These are phyloP conservation scores for Cardamine chenopodiifolia DNA, from an alignment of 345 rosid genomes.

Conservation along the genomic window DNA sequence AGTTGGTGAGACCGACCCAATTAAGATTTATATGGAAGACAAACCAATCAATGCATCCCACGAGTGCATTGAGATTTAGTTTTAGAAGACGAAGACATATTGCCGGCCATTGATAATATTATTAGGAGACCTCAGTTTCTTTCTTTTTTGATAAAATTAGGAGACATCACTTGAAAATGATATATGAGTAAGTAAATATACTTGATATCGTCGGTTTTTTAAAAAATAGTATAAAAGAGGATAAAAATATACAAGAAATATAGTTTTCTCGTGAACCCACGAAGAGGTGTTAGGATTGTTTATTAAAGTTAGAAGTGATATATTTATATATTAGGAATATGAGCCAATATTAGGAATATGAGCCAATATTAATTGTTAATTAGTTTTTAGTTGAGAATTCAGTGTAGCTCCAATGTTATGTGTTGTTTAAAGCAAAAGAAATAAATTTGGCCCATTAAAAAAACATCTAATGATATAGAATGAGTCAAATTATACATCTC, in stretches of 20 bases:
- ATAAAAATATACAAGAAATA: neutral
- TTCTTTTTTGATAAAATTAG: too few species aligned
- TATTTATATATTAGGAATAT: too few species aligned
- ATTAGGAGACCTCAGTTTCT: neutral
- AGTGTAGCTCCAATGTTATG: too few species aligned
- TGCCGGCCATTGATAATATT: slow-evolving; percentile 26
- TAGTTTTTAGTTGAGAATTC: too few species aligned
- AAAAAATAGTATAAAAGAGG: neutral
- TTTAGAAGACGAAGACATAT: slow-evolving; percentile 27
- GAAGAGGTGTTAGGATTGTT: neutral
- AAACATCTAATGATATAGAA: too few species aligned
- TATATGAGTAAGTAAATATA: neutral
- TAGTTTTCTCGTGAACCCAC: neutral
- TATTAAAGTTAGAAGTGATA: neutral
- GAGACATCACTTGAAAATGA: neutral
- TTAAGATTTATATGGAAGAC: slow-evolving; percentile 21
- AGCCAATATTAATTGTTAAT: too few species aligned
- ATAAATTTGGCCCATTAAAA: too few species aligned
- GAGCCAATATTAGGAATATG: too few species aligned
- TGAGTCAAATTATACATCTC: too few species aligned
- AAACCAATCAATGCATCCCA: slow-evolving; percentile 31
- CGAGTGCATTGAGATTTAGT: slow-evolving; percentile 32
- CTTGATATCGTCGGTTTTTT: neutral
- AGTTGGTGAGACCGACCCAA: slow-evolving; percentile 35
- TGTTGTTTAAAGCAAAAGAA: too few species aligned